Evolutionary conservation across 352 stramenopile species (phyloP).

Genomic region (Thraustochytrium sp.): DNA sequence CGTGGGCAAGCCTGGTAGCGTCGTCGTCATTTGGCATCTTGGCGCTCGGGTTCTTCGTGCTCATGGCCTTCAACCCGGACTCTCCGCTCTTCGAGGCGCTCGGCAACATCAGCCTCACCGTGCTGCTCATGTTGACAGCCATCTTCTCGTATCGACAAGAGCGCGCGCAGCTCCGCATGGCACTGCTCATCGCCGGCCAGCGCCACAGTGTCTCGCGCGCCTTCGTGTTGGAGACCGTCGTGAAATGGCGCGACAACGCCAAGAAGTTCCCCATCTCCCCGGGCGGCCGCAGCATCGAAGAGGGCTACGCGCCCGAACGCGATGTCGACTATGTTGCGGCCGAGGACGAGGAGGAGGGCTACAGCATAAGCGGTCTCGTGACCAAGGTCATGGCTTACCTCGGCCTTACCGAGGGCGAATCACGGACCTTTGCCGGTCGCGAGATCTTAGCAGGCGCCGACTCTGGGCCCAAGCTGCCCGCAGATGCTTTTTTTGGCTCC

Average conservation of each 20-base stretch:
- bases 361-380: background rate
- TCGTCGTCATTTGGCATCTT: background rate
- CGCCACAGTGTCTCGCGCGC: background rate
- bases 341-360: background rate
- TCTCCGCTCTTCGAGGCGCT: background rate
- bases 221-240: background rate
- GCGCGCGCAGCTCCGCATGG: slow-evolving; percentile 5
- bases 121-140: background rate
- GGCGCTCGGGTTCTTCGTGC: background rate
- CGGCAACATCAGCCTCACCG: background rate
- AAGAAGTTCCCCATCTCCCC: background rate
- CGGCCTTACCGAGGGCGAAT: background rate
- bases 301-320: background rate
- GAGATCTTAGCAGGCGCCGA: background rate
- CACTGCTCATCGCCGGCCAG: background rate
- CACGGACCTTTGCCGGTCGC: background rate
- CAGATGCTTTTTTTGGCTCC: background rate
- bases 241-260: background rate
- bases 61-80: background rate
- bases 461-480: background rate
- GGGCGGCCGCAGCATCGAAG: background rate
- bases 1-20: background rate
- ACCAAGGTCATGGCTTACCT: background rate
- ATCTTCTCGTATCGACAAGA: slow-evolving; percentile 3
- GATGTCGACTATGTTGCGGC: background rate